Percentiles rank a stretch among this genome's conserved stretches.
Evolutionary conservation across 1,284 basidiomycete genomes (phyloP).

Genomic region (Moesziomyces aphidis): DNA sequence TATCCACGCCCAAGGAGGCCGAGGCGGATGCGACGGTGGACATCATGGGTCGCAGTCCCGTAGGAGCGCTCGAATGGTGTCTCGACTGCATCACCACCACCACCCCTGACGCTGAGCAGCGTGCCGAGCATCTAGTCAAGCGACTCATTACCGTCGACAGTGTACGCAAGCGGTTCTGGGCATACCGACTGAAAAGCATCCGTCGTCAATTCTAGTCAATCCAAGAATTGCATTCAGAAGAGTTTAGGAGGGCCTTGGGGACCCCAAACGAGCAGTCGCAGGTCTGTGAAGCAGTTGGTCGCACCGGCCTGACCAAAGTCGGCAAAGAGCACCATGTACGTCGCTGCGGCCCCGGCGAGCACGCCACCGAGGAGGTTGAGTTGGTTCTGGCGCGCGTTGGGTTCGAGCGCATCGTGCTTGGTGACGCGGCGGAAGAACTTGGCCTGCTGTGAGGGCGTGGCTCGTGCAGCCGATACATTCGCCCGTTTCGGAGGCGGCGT

Average conservation of each 20-base stretch:
- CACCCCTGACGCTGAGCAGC: neutral
- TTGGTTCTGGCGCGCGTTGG: constrained; percentile 12
- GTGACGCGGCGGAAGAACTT: constrained; percentile 46
- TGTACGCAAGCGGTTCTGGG: constrained; percentile 45
- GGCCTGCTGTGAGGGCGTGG: constrained; percentile 8
- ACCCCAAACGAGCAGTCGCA: constrained; percentile 27
- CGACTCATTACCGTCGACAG: constrained; percentile 47
- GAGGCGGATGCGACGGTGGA: constrained; percentile 37
- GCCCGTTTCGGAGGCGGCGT: constrained; percentile 18
- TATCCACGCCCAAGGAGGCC: constrained; percentile 31
- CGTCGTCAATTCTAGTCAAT: neutral
- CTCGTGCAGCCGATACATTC: neutral
- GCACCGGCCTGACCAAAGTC: constrained; percentile 22
- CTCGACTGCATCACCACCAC: constrained; percentile 33
- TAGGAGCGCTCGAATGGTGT: constrained; percentile 61
- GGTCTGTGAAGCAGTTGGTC: constrained; percentile 25
- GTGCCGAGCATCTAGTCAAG: constrained; percentile 25
- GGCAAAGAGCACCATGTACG: constrained; percentile 42
- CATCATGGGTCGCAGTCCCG: constrained; percentile 16
- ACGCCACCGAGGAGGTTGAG: constrained; percentile 32
- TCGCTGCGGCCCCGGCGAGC: constrained; percentile 4
- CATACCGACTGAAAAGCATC: constrained; percentile 33
- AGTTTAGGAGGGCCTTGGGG: constrained; percentile 24
- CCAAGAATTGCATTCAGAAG: neutral
- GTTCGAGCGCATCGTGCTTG: constrained; percentile 23